phyloP scores from a whole-genome alignment of 768 basidiomycete genomes.

The Tubosaeta sp. region DNA sequence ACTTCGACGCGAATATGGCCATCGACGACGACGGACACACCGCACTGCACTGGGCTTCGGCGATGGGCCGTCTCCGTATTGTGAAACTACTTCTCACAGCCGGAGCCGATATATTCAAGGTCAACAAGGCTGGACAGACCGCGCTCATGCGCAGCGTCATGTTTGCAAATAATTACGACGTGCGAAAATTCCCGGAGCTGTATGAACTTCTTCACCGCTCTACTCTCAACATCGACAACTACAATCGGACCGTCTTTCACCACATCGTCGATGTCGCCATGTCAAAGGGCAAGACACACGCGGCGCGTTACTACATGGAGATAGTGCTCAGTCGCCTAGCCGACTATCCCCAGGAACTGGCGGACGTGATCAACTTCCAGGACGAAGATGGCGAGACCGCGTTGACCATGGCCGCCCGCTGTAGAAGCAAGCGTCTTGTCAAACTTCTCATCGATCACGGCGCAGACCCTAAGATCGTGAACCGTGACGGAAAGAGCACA shows the following conservation, averaged over 20 bases:
- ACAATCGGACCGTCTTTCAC: slow-evolving; percentile 96
- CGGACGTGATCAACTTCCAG: slow-evolving; percentile 98
- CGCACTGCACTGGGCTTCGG: slow-evolving; percentile 96
- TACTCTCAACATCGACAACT: slow-evolving; percentile 97
- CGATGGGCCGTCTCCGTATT: slow-evolving; percentile 96
- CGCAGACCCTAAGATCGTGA: slow-evolving; percentile 91
- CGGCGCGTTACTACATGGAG: slow-evolving; percentile 98
- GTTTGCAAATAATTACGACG: slow-evolving; percentile 99
- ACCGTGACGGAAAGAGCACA: slow-evolving; percentile 92
- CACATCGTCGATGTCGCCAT: slow-evolving; percentile 97
- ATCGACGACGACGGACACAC: slow-evolving; percentile 99
- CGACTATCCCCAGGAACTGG: slow-evolving; percentile 93
- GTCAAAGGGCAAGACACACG: slow-evolving; percentile 96
- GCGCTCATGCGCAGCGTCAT: slow-evolving; percentile 98
- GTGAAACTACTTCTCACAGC: slow-evolving; percentile 92
- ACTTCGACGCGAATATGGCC: slow-evolving; percentile 93
- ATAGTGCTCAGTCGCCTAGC: slow-evolving; percentile 81
- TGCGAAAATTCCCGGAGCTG: slow-evolving; percentile 96
- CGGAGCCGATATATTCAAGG: slow-evolving; percentile 94
- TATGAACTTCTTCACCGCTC: slow-evolving; percentile 97
- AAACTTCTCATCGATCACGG: slow-evolving; percentile 95
- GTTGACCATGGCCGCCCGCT: slow-evolving; percentile 92
- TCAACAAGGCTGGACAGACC: slow-evolving; percentile 95
- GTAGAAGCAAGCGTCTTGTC: slow-evolving; percentile 91
- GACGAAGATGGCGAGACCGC: slow-evolving; percentile 99